phyloP scores from a whole-genome alignment of 306 rosid species.

The Begonia masoniana region DNA sequence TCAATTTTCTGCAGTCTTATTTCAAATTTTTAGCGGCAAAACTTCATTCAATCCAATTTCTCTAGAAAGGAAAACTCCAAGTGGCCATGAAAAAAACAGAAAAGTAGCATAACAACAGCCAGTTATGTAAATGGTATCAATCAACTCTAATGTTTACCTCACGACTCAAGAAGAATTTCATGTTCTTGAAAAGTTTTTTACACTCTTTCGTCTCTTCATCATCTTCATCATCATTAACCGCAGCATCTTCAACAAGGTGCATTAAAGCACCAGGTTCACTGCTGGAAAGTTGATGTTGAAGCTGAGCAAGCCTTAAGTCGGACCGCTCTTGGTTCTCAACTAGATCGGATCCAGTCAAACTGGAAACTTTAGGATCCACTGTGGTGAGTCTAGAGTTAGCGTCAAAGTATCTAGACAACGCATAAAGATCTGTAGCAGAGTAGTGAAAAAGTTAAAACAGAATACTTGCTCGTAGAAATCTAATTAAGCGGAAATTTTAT shows the following conservation, averaged over 20 bases:
- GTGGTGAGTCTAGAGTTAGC: conserved; percentile 24
- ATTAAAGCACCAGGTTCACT: conserved; percentile 82
- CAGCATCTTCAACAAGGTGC: conserved; percentile 58
- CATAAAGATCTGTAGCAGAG: conserved; percentile 48
- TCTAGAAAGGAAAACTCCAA: no score
- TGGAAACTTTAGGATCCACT: conserved; percentile 29
- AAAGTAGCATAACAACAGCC: no score
- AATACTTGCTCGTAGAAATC: not conserved
- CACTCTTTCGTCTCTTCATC: conserved; percentile 66
- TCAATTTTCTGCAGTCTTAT: no score
- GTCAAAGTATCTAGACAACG: conserved; percentile 54
- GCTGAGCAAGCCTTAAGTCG: conserved; percentile 82
- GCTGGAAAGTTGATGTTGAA: conserved; percentile 82
- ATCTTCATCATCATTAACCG: conserved; percentile 53
- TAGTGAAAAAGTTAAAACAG: no score
- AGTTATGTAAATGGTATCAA: conserved; percentile 2
- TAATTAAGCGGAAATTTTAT: not conserved
- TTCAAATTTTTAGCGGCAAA: no score
- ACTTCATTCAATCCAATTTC: no score
- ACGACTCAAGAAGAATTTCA: conserved; percentile 81
- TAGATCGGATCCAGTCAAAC: conserved; percentile 29
- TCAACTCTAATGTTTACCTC: conserved; percentile 39
- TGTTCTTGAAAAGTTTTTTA: conserved; percentile 55
- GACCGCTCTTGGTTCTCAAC: conserved; percentile 34
- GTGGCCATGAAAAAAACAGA: no score